Percentiles rank a stretch among this genome's conserved stretches.
These are phyloP conservation scores for Lepiota venenata DNA, from an alignment of 768 basidiomycete genomes.

Conservation along the genomic window DNA sequence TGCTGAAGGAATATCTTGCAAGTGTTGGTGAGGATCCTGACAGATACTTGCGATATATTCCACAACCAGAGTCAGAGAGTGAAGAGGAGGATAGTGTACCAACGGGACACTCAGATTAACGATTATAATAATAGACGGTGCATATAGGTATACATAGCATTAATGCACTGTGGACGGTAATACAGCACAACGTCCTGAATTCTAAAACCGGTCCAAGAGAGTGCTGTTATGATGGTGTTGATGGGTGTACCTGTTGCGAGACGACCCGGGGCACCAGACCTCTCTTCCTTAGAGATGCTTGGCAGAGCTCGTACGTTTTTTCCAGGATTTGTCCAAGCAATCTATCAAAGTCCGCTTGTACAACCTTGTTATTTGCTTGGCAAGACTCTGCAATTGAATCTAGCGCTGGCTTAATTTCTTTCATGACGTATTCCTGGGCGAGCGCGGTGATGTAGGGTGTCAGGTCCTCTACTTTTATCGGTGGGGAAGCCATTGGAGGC, in stretches of 20 bases:
- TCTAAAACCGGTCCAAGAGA: neutral
- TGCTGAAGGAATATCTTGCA: conserved; percentile 56
- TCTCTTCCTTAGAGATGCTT: neutral
- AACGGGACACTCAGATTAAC: conserved; percentile 4
- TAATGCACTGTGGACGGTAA: too few species aligned
- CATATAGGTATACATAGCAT: too few species aligned
- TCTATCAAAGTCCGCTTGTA: conserved; percentile 23
- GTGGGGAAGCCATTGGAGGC: neutral
- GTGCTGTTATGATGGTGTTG: neutral
- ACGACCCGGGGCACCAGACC: neutral
- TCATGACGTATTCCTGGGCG: conserved; percentile 14
- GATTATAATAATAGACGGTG: too few species aligned
- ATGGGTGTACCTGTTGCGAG: neutral
- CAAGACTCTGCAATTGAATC: conserved; percentile 21
- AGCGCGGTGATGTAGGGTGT: conserved; percentile 6
- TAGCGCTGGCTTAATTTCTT: conserved; percentile 22
- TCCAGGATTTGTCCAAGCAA: conserved; percentile 28
- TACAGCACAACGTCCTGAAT: neutral
- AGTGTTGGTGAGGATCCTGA: conserved; percentile 52
- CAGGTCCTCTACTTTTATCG: conserved; percentile 17
- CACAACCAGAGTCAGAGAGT: conserved; percentile 46
- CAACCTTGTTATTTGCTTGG: conserved; percentile 18
- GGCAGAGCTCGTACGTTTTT: conserved; percentile 26
- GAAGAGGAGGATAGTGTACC: conserved; percentile 36
- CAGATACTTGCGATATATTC: conserved; percentile 67